Conservation (phyloP, 1,139 yeast genomes). For the Pneumocystis murina region DNA sequence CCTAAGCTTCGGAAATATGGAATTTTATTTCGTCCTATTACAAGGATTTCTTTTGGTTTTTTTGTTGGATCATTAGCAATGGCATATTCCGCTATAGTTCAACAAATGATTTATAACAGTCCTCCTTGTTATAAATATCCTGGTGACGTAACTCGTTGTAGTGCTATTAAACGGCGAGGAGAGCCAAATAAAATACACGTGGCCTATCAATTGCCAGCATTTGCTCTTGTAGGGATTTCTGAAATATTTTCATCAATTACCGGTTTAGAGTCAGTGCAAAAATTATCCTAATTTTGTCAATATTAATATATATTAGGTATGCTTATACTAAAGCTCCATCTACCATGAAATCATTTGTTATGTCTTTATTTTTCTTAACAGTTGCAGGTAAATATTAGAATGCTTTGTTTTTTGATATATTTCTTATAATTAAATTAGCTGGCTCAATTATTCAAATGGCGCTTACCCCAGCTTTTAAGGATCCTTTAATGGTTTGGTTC, state of each 20-base stretch:
- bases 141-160: conserved; percentile 18
- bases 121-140: conserved; percentile 66
- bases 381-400: conserved; percentile 28
- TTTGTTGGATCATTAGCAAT: conserved; percentile 53
- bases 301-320: neutral
- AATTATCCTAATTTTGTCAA: neutral
- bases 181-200: neutral
- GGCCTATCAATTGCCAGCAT: neutral
- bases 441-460: conserved; percentile 67
- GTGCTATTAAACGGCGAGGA: neutral
- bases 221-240: conserved; percentile 44
- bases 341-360: conserved; percentile 50
- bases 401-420: neutral
- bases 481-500: conserved; percentile 57
- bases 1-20: conserved; percentile 40
- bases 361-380: conserved; percentile 46
- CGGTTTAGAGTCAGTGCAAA: conserved; percentile 28
- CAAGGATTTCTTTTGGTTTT: conserved; percentile 65
- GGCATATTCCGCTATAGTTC: conserved; percentile 70
- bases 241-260: conserved; percentile 55
- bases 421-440: conserved; percentile 14
- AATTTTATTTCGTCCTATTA: conserved; percentile 35
- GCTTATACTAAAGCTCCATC: conserved; percentile 52
- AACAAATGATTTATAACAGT: conserved; percentile 48
- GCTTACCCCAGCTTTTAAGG: conserved; percentile 45